Base-by-base conservation (phyloP, 129 eudicot genomes). In the Chrysanthemum lavandulifolium region DNA sequence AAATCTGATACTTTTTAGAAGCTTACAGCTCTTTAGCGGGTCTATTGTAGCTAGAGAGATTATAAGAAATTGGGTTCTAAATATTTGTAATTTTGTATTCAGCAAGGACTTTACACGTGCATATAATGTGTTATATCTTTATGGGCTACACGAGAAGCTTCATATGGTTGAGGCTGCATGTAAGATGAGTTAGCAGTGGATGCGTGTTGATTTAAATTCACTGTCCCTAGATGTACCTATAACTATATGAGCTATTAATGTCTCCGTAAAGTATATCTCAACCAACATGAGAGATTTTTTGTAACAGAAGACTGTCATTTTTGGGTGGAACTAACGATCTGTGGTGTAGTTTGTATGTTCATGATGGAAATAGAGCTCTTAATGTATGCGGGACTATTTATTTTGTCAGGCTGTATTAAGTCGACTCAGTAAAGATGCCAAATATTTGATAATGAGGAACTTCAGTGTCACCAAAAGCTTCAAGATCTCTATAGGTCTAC, bases 401-500 rank as follows among this genome's bases (percentile, higher is more conserved):
- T 64, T 72, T 68, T 69, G 69, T 72, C 86, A 94, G 99, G 87
- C 97, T 43, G 82, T 94, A 66, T 80, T 90, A 54, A 83, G 85
- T 73, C 97, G 88, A 57, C 81, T 94, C 67, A 89, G 89, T 65
- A 84, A 83, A 77, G 99, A 86, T 77, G 81, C 89, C 68, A 76
- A 21, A 81, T 77, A 74, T 75, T 78, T 21, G 86, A 90, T 62
- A 96, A 90, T 7, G 85, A 74, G 7, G 91, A 88, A 77, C 75
- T 81, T 64, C 74, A 83, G 60, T 71, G 73, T 75, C 87, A 86
- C 61, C 76, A 88, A 64, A 83, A 86, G 59, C 91, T 94, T 55
- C 91, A 86, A 31, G 78, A 86, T 76, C 84, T 94, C 18, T 94
- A 86, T 76, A 83, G 65, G 56, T 90, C 99, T 36, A 94, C 99